Evolutionary conservation across 257 asterid species (phyloP), one percentile per base, ranked within the genome.

Genomic region (Cynanchum wilfordii): DNA sequence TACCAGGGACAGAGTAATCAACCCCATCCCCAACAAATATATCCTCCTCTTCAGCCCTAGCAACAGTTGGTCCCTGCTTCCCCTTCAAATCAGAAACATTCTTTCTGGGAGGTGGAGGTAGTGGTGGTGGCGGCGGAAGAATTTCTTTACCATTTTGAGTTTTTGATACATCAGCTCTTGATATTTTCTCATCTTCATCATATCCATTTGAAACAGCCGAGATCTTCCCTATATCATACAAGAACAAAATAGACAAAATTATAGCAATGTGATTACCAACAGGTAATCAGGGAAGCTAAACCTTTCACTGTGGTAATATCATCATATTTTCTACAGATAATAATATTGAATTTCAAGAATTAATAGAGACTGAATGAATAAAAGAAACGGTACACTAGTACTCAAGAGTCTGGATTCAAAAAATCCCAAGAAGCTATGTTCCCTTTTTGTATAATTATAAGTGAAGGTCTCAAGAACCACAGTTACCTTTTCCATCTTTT

Each of bases 11-110:
- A 33, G 89, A 70, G 76, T 90, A 95, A 77, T 95, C 96, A 66
- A 87, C 68, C 16, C 99, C 99, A 30, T 92, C 99, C 71, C 99
- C 99, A 16, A 92, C 86, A 79, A 95, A 95, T 79, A 95, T 95
- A 86, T 95, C 99, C 7, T 95, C 96, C 72, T 90, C 97, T 74
- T 84, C 96, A 64, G 70, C 73, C 82, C 97, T 84, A 74, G 82
- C 82, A 73, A 80, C 82, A 78, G 82, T 69, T 24, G 87, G 81
- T 70, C 66, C 91, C 67, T 71, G 88, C 66, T 84, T 83, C 83
- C 84, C 97, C 73, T 68, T 88, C 40, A 78, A 78, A 70, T 89
- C 94, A 22, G 84, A 83, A 63, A 65, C 78, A 64, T 71, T 81
- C 82, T 73, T 89, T 72, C 69, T 85, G 75, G 90, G 91, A 76